Conservation (phyloP, 2,329 filamentous ascomycete genomes). For the Exophiala sideris region DNA sequence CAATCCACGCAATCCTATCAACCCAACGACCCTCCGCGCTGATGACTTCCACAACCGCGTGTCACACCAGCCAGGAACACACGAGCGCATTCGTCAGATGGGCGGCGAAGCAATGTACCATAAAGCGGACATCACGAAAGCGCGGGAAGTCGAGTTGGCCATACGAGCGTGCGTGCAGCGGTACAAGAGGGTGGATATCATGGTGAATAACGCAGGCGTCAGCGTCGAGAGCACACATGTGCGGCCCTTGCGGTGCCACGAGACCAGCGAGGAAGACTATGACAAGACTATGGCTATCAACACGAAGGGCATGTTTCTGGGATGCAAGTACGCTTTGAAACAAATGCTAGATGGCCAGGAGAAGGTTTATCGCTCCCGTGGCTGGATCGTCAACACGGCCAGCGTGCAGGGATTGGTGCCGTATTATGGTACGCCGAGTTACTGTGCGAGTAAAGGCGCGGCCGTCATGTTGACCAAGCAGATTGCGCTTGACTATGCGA, state of each 20-base stretch:
- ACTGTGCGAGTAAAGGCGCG: constrained; percentile 48
- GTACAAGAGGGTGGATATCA: constrained; percentile 64
- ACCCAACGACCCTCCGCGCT: constrained; percentile 8
- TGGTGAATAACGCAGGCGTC: constrained; percentile 97
- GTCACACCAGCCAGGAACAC: constrained; percentile 19
- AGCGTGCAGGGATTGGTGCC: constrained; percentile 20
- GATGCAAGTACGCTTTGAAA: constrained; percentile 79
- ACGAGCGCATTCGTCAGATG: constrained; percentile 22
- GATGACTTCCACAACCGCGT: constrained; percentile 14
- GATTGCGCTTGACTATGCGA: constrained; percentile 45
- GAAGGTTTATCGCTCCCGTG: constrained; percentile 7
- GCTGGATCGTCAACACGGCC: constrained; percentile 45
- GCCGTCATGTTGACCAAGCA: constrained; percentile 46
- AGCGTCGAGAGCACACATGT: constrained; percentile 17
- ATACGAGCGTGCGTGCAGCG: constrained; percentile 20
- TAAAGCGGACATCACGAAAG: constrained; percentile 19
- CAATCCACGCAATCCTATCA: constrained; percentile 14
- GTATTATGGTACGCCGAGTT: constrained; percentile 28
- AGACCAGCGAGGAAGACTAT: constrained; percentile 71
- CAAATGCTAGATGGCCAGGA: constrained; percentile 26
- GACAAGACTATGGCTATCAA: constrained; percentile 90
- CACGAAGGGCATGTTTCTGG: constrained; percentile 94
- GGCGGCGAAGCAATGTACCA: constrained; percentile 20
- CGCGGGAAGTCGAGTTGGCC: constrained; percentile 20
- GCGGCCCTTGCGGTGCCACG: constrained; percentile 19